phyloP scores from a whole-genome alignment of 2,329 filamentous ascomycete species.

The Diaporthe sp. region DNA sequence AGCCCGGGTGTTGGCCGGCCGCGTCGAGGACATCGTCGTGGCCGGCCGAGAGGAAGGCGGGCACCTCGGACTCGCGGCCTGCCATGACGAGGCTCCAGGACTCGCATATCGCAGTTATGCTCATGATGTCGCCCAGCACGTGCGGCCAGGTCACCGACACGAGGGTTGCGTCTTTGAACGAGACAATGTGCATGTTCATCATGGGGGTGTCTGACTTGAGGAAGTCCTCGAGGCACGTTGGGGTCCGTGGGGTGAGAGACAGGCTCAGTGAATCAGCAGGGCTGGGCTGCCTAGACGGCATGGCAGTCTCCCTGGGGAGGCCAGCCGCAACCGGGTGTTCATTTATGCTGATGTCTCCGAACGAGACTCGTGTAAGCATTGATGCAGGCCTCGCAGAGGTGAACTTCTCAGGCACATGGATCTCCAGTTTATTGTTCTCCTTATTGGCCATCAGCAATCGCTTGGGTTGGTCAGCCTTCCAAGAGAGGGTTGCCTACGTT shows the following conservation, averaged over 20 bases:
- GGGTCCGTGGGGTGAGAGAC: conserved; percentile 36
- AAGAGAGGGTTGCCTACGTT: conserved; percentile 31
- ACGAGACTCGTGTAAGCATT: conserved; percentile 43
- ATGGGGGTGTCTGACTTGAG: conserved; percentile 50
- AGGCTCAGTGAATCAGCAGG: conserved; percentile 40
- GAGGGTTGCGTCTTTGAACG: conserved; percentile 54
- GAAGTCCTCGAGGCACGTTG: conserved; percentile 47
- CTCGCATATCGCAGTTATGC: conserved; percentile 47
- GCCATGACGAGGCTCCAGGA: conserved; percentile 49
- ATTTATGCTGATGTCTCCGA: conserved; percentile 41
- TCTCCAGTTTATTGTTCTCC: conserved; percentile 46
- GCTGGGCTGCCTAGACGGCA: conserved; percentile 41
- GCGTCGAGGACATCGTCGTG: neutral
- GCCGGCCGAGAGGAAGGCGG: neutral
- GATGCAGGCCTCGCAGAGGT: conserved; percentile 47
- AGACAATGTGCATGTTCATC: conserved; percentile 53
- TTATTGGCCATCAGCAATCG: neutral
- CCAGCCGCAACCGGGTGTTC: conserved; percentile 48
- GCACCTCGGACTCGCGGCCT: conserved; percentile 5
- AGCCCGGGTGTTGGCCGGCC: neutral
- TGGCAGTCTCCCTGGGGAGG: conserved; percentile 41
- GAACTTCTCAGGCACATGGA: conserved; percentile 52
- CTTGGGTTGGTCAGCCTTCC: neutral
- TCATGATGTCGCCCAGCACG: conserved; percentile 52
- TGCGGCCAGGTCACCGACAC: conserved; percentile 53